Evolutionary conservation across 2,329 filamentous ascomycete species (phyloP).

Genomic region (Biscogniauxia marginata): DNA sequence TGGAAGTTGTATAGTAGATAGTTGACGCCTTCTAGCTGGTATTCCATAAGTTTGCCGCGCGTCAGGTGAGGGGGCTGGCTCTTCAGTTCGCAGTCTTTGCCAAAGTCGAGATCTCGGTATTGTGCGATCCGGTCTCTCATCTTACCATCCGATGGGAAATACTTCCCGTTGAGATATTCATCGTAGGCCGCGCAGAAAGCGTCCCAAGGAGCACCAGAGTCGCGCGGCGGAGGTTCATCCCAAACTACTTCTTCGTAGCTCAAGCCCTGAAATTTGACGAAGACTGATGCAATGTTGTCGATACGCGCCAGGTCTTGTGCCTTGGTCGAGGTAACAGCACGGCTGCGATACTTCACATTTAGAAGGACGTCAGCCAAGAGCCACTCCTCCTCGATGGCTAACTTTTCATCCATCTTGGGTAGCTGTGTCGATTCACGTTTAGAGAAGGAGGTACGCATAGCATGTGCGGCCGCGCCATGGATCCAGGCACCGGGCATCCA

Average conservation of each 20-base stretch:
- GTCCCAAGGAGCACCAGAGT: constrained; percentile 65
- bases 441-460: constrained; percentile 73
- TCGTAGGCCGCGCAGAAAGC: constrained; percentile 82
- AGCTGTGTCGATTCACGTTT: constrained; percentile 63
- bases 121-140: constrained; percentile 67
- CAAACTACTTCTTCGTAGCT: constrained; percentile 89
- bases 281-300: constrained; percentile 68
- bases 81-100: constrained; percentile 62
- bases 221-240: constrained; percentile 73
- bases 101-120: constrained; percentile 67
- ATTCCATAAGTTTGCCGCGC: constrained; percentile 84
- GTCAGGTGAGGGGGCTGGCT: constrained; percentile 71
- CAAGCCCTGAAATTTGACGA: constrained; percentile 91
- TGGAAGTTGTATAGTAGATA: constrained; percentile 95
- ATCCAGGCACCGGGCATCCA: constrained; percentile 94
- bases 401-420: constrained; percentile 68
- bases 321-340: constrained; percentile 56
- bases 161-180: constrained; percentile 78
- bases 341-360: constrained; percentile 62
- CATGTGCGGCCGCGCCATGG: constrained; percentile 62
- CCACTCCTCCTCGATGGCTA: constrained; percentile 86
- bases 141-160: constrained; percentile 60
- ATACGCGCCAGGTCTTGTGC: constrained; percentile 71
- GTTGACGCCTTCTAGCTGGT: constrained; percentile 90
- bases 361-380: constrained; percentile 88